Evolutionary conservation across 306 rosid genomes (phyloP), one percentile per base, ranked within the genome.

Genomic region (Dryas alaskensis): DNA sequence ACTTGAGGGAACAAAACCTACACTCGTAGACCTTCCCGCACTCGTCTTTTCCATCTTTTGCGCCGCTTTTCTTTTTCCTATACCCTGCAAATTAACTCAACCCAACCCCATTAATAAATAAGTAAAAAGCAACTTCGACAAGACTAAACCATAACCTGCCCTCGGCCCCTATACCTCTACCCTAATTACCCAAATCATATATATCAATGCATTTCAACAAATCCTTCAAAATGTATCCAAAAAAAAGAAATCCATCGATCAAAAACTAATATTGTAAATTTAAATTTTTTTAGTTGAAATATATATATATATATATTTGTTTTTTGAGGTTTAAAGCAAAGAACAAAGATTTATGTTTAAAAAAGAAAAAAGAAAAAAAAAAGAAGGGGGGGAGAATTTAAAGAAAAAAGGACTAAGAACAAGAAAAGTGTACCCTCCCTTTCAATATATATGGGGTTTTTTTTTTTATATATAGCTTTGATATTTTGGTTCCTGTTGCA

Each of bases 1-100:
- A 94, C 89, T 92, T 94, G 73, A 92, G 99, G 88, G 96, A 94
- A 87, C 99, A 94, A 86, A 94, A 94, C 85, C 99, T 89, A 85
- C 99, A 94, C 80, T 94, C 97, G 8, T 92, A 94, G 60, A 94
- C 97, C 84, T 91, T 94, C 84, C 96, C 96, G 60, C 84, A 61
- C 80, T 92, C 94, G 5, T 88, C 98, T 79, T 85, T 88, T 77
- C 91, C 92, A 49, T 89, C 98, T 83, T 86, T 86, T 50, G 73
- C 85, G 79, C 97, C 95, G 90, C 84, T 88, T 89, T 88, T 90
- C 92, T 94, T 94, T 79, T 86, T 89, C 82, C 92, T 86, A 76
- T 79, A 76, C 22, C 91, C 97, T 89, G 92, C 88, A 80, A 70
- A 22, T 22, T 22, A 22, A 31, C 80, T 19, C 72, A 58, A 80